Evolutionary conservation across 257 asterid genomes (phyloP).

Genomic region (Linaria vulgaris): DNA sequence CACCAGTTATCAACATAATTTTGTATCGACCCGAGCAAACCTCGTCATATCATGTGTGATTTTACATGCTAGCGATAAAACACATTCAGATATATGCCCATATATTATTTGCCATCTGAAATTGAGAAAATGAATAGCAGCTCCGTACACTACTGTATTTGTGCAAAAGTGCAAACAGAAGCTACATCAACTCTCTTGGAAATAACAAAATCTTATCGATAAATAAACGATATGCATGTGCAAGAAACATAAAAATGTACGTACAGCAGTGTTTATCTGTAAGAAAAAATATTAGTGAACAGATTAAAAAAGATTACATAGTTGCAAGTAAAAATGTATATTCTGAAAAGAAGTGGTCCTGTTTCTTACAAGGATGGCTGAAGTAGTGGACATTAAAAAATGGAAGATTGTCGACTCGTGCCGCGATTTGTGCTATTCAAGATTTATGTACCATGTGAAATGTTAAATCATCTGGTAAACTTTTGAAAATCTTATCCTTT

Average conservation of each 20-base stretch:
- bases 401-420: constrained; percentile 1
- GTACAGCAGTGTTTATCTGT: not conserved
- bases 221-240: not conserved
- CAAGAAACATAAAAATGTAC: not conserved
- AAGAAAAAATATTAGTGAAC: constrained; percentile 16
- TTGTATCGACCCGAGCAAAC: no score
- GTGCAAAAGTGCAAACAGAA: not conserved
- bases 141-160: not conserved
- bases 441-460: constrained; percentile 24
- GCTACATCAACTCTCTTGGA: no score
- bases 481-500: constrained; percentile 7
- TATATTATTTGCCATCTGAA: no score
- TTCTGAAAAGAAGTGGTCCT: constrained; percentile 24
- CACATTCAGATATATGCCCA: no score
- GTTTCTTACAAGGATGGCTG: constrained; percentile 28
- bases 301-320: constrained; percentile 2
- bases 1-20: no score
- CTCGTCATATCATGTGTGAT: no score
- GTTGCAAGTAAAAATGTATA: not conserved
- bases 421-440: constrained; percentile 19
- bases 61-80: no score
- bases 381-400: constrained; percentile 7
- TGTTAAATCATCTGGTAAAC: constrained; percentile 4
- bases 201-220: not conserved
- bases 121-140: no score